Base-by-base conservation (phyloP, 225 moss, liverwort and hornwort genomes). In the Bryoerythrophyllum caledonicum region DNA sequence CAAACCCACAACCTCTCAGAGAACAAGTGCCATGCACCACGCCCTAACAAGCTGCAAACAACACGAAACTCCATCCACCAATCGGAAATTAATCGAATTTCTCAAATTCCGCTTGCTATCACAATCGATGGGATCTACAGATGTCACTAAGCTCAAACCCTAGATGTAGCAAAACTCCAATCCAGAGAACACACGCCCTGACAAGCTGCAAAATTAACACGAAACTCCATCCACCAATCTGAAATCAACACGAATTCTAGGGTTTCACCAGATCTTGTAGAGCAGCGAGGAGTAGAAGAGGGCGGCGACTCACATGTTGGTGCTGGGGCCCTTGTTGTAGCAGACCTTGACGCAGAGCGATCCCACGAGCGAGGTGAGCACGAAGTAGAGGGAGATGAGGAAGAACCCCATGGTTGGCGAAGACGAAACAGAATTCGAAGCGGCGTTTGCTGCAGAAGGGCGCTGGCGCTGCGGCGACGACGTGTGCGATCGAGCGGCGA, bases 291-390 rank as follows among this genome's bases (percentile, higher is more conserved):
- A 1, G 1, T n/a, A n/a, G n/a, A n/a, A n/a, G n/a, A n/a, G n/a
- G n/a, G n/a, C n/a, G n/a, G n/a, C n/a, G 5, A 65, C 92, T 89
- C 79, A 94, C 94, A 76, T 78, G 83, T 92, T 92, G 60, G 92
- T 85, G 75, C 90, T 75, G 37, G 85, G 66, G 58, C 85, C 83
- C 81, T 89, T 94, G 81, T 92, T 86, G 79, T 85, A 94, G 73
- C 83, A 87, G 51, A 92, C 19, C 63, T 53, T 78, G 76, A 94
- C 27, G 80, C 79, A 70, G 38, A 92, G 67, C 25, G 68, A 70
- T 60, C 92, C 94, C 37, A 94, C 63, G 60, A 92, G 71, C 80
- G 59, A 57, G 12, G 86, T 75, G 72, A 94, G 83, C 57, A 82
- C 1, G 74, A 87, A 94, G 76, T 83, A 92, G 54, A 90, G 65